Evolutionary conservation across 768 basidiomycete species (phyloP), one percentile per base, ranked within the genome.

Genomic region (Xerocomellus intermedius): DNA sequence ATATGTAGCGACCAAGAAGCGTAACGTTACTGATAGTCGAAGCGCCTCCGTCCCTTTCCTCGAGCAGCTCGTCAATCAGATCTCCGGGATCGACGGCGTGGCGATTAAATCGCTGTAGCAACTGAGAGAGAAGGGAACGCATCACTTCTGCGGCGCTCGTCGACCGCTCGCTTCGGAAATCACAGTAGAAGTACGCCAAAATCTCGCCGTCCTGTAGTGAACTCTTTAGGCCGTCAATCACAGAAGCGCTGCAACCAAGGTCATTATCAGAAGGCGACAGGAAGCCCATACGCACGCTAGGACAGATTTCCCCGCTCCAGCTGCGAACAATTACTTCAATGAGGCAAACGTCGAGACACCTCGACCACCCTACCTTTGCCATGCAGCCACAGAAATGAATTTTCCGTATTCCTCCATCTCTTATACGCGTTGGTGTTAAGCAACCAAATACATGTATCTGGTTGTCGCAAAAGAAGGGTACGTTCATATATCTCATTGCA

Each of bases 181-280:
- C 53, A 2, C 63, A 66, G 4, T 68, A 66, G 16, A 66, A 63
- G n/a, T 44, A 60, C 4, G n/a, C 28, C 12, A 65, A 21, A 1
- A 47, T 5, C 10, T 60, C 51, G 13, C 32, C 54, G 9, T 53
- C 53, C 2, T 36, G 12, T 4, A 49, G 28, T 1, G 30, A 19
- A 6, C 4, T 19, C 10, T 26, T 36, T 14, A 59, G 42, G 33
- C 21, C 12, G 0, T 60, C 50, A 14, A 67, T 64, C 16, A 64
- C 56, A 2, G 45, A 61, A 24, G 66, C 39, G 2, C 62, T 63
- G n/a, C 9, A 14, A 28, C 3, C 33, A 57, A 26, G 3, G 24
- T 4, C 24, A 24, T 4, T 24, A 36, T 35, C 6, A 19, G 16
- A 3, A 10, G 0, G 13, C n/a, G 4, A 10, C 4, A 19, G 1